phyloP scores from a whole-genome alignment of 2,329 filamentous ascomycete genomes.

The Pseudogymnoascus sp. region DNA sequence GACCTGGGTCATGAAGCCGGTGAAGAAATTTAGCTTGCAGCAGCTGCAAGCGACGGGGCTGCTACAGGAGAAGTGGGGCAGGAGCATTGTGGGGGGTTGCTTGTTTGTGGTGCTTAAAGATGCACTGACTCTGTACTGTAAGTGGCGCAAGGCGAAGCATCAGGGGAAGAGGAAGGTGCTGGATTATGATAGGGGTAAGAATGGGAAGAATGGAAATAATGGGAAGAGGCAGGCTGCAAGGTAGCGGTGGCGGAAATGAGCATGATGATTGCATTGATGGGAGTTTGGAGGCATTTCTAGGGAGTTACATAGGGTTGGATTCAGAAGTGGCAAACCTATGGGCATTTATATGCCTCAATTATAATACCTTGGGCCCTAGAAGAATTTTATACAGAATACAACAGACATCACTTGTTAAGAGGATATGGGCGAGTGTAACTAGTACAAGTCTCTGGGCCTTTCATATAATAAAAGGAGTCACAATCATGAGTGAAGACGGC shows the following conservation, averaged over 20 bases:
- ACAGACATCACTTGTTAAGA: background rate
- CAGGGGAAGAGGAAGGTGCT: conserved; percentile 46
- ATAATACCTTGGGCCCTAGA: background rate
- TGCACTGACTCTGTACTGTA: conserved; percentile 53
- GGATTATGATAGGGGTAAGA: conserved; percentile 20
- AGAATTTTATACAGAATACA: background rate
- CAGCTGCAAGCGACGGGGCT: conserved; percentile 51
- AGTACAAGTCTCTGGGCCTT: background rate
- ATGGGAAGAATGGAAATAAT: background rate
- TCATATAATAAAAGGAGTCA: background rate
- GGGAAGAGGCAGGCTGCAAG: background rate
- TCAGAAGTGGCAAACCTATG: background rate
- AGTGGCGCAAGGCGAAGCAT: conserved; percentile 54
- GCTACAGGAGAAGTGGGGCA: conserved; percentile 78
- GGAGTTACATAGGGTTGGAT: background rate
- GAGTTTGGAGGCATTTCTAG: background rate
- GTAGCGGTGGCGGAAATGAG: background rate
- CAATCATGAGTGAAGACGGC: background rate
- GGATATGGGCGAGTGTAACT: background rate
- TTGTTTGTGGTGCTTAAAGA: conserved; percentile 81
- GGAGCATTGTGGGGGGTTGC: conserved; percentile 82
- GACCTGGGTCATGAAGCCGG: conserved; percentile 52
- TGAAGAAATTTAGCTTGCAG: conserved; percentile 19
- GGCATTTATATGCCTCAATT: background rate
- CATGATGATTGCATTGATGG: background rate